These are phyloP conservation scores for Debaryomyces nepalensis DNA, from an alignment of 1,139 yeast species.

Conservation along the genomic window DNA sequence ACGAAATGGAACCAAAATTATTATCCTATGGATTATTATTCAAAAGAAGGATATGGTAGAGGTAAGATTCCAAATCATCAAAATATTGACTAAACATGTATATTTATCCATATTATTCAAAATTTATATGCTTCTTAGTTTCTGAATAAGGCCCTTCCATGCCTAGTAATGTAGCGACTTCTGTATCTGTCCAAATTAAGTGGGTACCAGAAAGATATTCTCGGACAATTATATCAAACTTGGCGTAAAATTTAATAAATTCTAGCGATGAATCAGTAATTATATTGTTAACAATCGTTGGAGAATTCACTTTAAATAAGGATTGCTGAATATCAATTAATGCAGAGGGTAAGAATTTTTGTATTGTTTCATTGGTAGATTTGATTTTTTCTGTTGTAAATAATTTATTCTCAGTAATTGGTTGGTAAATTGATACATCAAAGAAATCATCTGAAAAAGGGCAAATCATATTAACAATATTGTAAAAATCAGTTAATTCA, in stretches of 20 bases:
- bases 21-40: slow-evolving; percentile 97
- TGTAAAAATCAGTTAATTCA: slow-evolving; percentile 58
- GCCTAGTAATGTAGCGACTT: slow-evolving; percentile 69
- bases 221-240: slow-evolving; percentile 43
- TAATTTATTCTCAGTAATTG: slow-evolving; percentile 65
- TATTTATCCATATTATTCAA: slow-evolving; percentile 11
- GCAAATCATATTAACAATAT: slow-evolving; percentile 71
- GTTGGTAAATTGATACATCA: slow-evolving; percentile 61
- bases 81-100: slow-evolving; percentile 2
- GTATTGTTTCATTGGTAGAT: slow-evolving; percentile 47
- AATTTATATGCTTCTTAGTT: slow-evolving; percentile 12
- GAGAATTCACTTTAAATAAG: slow-evolving; percentile 63
- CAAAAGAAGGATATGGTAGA: slow-evolving; percentile 90
- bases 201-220: slow-evolving; percentile 49
- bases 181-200: slow-evolving; percentile 55
- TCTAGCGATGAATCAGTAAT: slow-evolving; percentile 51
- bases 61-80: slow-evolving; percentile 64
- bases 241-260: slow-evolving; percentile 57
- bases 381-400: slow-evolving; percentile 51
- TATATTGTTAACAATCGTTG: slow-evolving; percentile 60
- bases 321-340: slow-evolving; percentile 64
- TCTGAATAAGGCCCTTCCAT: slow-evolving; percentile 42
- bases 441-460: slow-evolving; percentile 61
- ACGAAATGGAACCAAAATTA: slow-evolving; percentile 64
- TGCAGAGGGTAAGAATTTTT: slow-evolving; percentile 60